These are phyloP conservation scores for Sugiyamaella lignohabitans DNA, from an alignment of 805 yeast species.

Conservation along the genomic window DNA sequence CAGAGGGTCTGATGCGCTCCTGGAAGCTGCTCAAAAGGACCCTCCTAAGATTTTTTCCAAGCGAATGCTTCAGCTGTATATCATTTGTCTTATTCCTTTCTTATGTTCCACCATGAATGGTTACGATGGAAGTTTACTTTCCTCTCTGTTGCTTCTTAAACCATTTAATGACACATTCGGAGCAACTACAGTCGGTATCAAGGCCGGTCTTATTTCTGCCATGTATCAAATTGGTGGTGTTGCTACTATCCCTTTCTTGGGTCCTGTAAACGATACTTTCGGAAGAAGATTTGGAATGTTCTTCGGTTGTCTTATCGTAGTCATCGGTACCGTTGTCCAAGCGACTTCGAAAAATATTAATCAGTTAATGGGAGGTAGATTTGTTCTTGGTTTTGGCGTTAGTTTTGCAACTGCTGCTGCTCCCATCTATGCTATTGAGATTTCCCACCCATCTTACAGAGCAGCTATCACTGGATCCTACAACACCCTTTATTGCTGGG, in stretches of 20 bases:
- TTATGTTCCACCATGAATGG: constrained; percentile 16
- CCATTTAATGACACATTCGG: constrained; percentile 16
- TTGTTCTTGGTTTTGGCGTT: constrained; percentile 13
- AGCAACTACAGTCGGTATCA: constrained; percentile 13
- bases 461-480: constrained; percentile 20
- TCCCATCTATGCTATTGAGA: constrained; percentile 12
- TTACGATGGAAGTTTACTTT: constrained; percentile 14
- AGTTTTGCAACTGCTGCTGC: constrained; percentile 13
- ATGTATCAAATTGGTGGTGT: constrained; percentile 21
- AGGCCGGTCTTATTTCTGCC: constrained; percentile 17
- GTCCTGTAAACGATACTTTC: constrained; percentile 13
- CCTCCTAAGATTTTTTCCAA: constrained; percentile 6
- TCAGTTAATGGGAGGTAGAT: constrained; percentile 12
- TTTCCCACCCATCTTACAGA: constrained; percentile 11
- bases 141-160: constrained; percentile 9
- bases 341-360: constrained; percentile 10
- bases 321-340: constrained; percentile 10
- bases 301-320: constrained; percentile 8
- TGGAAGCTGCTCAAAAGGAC: constrained; percentile 4
- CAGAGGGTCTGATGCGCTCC: constrained; percentile 9
- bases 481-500: constrained; percentile 17
- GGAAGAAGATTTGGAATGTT: constrained; percentile 15
- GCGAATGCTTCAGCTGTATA: constrained; percentile 10
- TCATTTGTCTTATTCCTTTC: constrained; percentile 14
- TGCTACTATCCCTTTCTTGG: constrained; percentile 14